A percentile compares a stretch with the other conserved stretches of the same genome.
phyloP scores from a whole-genome alignment of 371 early-diverging fungal species.

The Rhizopus delemar region DNA sequence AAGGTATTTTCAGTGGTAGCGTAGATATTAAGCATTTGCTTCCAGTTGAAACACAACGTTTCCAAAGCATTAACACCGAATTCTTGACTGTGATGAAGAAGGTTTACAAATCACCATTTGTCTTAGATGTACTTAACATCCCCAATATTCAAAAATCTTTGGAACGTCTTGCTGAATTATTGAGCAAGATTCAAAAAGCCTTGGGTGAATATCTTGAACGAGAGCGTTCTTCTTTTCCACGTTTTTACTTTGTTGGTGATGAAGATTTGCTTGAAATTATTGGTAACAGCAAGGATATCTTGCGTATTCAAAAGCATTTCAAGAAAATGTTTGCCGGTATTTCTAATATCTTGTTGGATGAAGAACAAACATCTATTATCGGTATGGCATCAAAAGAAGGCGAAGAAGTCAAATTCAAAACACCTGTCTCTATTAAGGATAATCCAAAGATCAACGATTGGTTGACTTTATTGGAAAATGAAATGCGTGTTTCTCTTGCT shows the following conservation, averaged over 20 bases:
- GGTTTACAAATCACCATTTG: constrained; percentile 95
- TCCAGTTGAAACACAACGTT: constrained; percentile 92
- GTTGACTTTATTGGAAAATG: constrained; percentile 91
- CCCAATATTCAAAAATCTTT: constrained; percentile 93
- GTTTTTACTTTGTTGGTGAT: constrained; percentile 99
- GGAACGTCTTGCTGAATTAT: constrained; percentile 89
- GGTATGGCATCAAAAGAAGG: constrained; percentile 94
- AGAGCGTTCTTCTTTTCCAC: constrained; percentile 95
- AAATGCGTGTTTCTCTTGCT: constrained; percentile 89
- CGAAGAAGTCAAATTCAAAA: constrained; percentile 83
- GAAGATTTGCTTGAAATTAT: constrained; percentile 98
- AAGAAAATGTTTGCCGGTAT: constrained; percentile 99
- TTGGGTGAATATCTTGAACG: constrained; percentile 97
- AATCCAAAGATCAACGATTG: constrained; percentile 95
- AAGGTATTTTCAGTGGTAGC: constrained; percentile 95
- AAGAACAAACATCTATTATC: constrained; percentile 70
- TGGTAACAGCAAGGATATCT: constrained; percentile 95
- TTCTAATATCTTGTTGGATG: constrained; percentile 77
- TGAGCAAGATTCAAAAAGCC: constrained; percentile 96
- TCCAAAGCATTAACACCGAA: constrained; percentile 95
- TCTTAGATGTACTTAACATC: constrained; percentile 91
- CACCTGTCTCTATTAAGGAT: constrained; percentile 77
- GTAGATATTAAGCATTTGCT: constrained; percentile 96
- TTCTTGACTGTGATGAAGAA: constrained; percentile 97
- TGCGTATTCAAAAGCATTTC: constrained; percentile 95